Conservation (phyloP, 1,284 basidiomycete genomes). For the Rhodotorula sp. region DNA sequence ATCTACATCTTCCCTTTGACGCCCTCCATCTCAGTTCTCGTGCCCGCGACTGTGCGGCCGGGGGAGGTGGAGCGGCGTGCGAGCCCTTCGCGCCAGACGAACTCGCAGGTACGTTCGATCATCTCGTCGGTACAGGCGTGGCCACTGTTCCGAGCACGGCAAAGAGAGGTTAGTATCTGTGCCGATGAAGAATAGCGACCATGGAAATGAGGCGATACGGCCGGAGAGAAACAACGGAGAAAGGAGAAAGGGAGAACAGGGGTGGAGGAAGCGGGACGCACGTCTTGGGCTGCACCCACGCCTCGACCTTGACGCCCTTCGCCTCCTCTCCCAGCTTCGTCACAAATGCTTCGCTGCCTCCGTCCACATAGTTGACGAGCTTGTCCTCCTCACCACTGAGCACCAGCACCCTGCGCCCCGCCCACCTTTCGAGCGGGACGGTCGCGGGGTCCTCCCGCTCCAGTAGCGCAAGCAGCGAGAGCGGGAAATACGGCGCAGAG, state of each 20-base stretch:
- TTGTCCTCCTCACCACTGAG: constrained; percentile 59
- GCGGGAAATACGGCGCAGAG: constrained; percentile 63
- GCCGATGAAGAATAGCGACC: not conserved
- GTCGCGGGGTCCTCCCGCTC: constrained; percentile 54
- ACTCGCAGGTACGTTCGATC: constrained; percentile 50
- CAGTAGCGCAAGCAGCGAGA: constrained; percentile 59
- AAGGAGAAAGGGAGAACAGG: not conserved
- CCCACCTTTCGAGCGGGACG: constrained; percentile 52
- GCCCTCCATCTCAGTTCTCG: not conserved
- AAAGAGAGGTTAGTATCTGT: not conserved
- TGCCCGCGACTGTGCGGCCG: too few species aligned
- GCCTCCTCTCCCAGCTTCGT: constrained; percentile 43
- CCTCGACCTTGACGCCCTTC: constrained; percentile 45
- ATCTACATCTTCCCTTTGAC: not conserved
- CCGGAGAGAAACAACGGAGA: too few species aligned
- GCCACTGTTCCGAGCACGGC: constrained; percentile 38
- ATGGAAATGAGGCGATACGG: not conserved
- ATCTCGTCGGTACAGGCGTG: constrained; percentile 53
- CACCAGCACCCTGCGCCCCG: constrained; percentile 68
- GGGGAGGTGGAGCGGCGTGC: not conserved
- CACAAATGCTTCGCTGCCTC: constrained; percentile 48
- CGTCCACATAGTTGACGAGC: constrained; percentile 47
- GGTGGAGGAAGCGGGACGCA: constrained; percentile 6
- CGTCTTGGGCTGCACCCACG: constrained; percentile 50
- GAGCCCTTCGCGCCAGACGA: constrained; percentile 51